These are phyloP conservation scores for Boeremia exigua DNA, from an alignment of 2,329 filamentous ascomycete species.

Conservation along the genomic window DNA sequence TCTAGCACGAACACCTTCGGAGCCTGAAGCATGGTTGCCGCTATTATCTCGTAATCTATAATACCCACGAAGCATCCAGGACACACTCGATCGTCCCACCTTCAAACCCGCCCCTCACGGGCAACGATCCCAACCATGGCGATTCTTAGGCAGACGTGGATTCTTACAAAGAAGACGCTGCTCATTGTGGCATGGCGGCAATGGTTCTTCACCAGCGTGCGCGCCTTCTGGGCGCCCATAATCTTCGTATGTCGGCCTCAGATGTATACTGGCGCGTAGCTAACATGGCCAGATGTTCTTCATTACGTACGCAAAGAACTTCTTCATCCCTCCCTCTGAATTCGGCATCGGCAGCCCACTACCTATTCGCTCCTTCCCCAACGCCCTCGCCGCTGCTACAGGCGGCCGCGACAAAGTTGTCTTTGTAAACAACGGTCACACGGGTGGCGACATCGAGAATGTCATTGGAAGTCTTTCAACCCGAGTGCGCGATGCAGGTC, in stretches of 20 bases:
- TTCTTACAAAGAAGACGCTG: conserved; percentile 64
- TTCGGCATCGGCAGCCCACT: conserved; percentile 73
- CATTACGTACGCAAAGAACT: conserved; percentile 74
- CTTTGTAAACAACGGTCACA: conserved; percentile 76
- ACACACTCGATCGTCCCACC: not conserved
- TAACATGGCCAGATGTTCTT: conserved; percentile 50
- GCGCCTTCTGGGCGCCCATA: conserved; percentile 63
- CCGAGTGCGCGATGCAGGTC: conserved; percentile 63
- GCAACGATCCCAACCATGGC: conserved; percentile 33
- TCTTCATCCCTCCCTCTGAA: conserved; percentile 78
- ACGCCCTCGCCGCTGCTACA: conserved; percentile 66
- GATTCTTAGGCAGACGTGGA: conserved; percentile 61
- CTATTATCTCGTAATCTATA: conserved; percentile 6
- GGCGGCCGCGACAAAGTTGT: conserved; percentile 71
- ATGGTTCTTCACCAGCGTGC: conserved; percentile 60
- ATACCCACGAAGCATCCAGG: not conserved
- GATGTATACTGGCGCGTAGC: not conserved
- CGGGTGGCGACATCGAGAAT: conserved; percentile 72
- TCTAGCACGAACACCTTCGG: conserved; percentile 1
- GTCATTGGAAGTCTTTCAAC: conserved; percentile 70
- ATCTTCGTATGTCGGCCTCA: conserved; percentile 51
- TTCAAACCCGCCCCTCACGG: conserved; percentile 20
- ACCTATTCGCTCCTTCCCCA: conserved; percentile 67
- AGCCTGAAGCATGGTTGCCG: conserved; percentile 5
- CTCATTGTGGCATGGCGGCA: conserved; percentile 61